These are phyloP conservation scores for Solanum arcanum DNA, from an alignment of 257 asterid species.

Conservation along the genomic window DNA sequence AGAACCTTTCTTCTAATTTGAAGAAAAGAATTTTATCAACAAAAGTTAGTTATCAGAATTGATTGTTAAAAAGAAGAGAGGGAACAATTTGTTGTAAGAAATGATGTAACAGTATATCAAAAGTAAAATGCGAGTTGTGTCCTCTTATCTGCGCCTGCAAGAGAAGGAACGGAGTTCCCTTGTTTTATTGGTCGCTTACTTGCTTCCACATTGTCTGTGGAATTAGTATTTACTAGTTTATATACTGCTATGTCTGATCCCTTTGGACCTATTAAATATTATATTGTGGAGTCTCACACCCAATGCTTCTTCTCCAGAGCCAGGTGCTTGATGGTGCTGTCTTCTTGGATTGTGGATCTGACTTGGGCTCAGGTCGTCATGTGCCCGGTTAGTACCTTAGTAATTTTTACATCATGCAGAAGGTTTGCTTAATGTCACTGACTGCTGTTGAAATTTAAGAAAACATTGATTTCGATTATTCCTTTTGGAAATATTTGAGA, in stretches of 20 bases:
- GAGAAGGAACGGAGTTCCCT: background rate
- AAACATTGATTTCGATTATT: background rate
- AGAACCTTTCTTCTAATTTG: background rate
- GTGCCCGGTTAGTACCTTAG: slow-evolving; percentile 70
- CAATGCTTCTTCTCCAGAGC: slow-evolving; percentile 26
- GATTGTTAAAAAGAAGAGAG: background rate
- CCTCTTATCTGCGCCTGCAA: background rate
- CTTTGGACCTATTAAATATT: background rate
- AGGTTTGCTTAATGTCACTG: background rate
- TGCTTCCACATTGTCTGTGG: background rate
- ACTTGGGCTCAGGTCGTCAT: slow-evolving; percentile 80
- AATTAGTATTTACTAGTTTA: background rate
- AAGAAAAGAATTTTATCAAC: background rate
- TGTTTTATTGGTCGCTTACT: background rate
- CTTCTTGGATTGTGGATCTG: slow-evolving; percentile 89
- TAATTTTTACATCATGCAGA: background rate
- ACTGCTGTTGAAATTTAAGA: background rate
- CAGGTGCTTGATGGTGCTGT: slow-evolving; percentile 68
- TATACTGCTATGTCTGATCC: background rate
- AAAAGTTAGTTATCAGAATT: background rate
- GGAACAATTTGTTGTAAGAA: background rate
- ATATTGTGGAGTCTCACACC: background rate
- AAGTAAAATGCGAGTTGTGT: background rate
- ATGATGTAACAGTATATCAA: background rate
- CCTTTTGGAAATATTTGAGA: background rate